Base-by-base conservation (phyloP, 2,329 filamentous ascomycete species). In the Cordyceps pruinosa region DNA sequence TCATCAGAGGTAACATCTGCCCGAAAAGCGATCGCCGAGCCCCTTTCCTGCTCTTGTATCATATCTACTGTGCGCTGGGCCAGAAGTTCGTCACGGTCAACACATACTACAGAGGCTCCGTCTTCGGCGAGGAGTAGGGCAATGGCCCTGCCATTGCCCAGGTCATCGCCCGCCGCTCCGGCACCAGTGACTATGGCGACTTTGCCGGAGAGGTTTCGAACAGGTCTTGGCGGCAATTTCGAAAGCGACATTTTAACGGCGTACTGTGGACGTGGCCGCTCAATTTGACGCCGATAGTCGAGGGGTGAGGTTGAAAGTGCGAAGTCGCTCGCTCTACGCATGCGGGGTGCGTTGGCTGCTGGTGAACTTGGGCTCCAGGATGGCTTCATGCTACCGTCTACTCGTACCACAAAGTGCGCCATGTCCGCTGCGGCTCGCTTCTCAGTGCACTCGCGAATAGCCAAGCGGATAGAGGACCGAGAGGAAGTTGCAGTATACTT, bases 91-190 rank as follows among this genome's bases (percentile, higher is more conserved):
- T 81, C 75, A 39, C 75, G 63, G 62, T 87, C 83, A 0, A 84
- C 70, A 62, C 82, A 85, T n/a, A 85, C 66, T 3, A 87, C 80
- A 5, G 74, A 69, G 63, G 77, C 80, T 9, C 82, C 82, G 26
- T 84, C 82, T 50, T 79, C 75, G 4, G 82, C 82, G 1, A 87
- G 72, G 30, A 86, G 73, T 45, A 86, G 78, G 2, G 82, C 77
- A 56, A 78, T 77, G 0, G 77, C 83, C 35, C 77, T 75, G 0
- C 81, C 83, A 61, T 86, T 86, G 5, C 83, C 83, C 45, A 86
- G 81, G 1, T 81, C 82, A 41, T 82, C 76, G 30, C 75, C 79
- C 2, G 46, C 39, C 5, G 57, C 57, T 30, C 57, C 57, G 19
- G 57, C 57, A 13, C 82, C 82, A 0, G 81, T 83, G 28, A 85